Evolutionary conservation across 2,329 filamentous ascomycete species (phyloP).

Genomic region (Grosmannia serpens): DNA sequence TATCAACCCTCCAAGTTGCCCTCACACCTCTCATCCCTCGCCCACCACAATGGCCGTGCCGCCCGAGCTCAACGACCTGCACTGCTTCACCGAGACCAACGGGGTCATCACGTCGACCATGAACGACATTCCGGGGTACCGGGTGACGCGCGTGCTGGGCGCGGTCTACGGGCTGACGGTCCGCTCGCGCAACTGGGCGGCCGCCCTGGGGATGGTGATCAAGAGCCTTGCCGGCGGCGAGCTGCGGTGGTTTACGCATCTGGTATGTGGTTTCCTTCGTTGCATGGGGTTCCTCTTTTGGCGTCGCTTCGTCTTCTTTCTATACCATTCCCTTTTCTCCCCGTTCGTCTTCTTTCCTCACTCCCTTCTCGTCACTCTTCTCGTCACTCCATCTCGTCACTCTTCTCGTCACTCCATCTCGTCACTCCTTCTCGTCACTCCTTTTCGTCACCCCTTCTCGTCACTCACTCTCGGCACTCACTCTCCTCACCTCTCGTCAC

Average conservation of each 20-base stretch:
- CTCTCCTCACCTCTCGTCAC: no score
- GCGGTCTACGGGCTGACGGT: slow-evolving; percentile 32
- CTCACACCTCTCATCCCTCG: background rate
- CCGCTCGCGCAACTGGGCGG: slow-evolving; percentile 44
- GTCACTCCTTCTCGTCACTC: no score
- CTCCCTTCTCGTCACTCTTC: background rate
- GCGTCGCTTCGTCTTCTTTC: background rate
- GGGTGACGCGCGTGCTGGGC: slow-evolving; percentile 43
- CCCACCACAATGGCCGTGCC: slow-evolving; percentile 6
- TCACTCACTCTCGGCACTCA: no score
- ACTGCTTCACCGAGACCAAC: slow-evolving; percentile 43
- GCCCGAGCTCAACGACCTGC: slow-evolving; percentile 26
- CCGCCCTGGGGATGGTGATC: slow-evolving; percentile 41
- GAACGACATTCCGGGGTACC: slow-evolving; percentile 52
- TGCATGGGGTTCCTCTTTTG: background rate
- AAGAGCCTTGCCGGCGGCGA: slow-evolving; percentile 49
- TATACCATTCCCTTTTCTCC: background rate
- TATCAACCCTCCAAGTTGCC: no score
- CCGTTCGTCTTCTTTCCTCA: background rate
- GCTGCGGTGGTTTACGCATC: slow-evolving; percentile 44
- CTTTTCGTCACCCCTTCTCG: no score
- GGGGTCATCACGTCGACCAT: slow-evolving; percentile 52
- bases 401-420: no score
- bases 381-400: no score
- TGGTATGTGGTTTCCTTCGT: slow-evolving; percentile 23